Evolutionary conservation across 1,139 yeast species (phyloP).

Genomic region (Ogataea hybrid): DNA sequence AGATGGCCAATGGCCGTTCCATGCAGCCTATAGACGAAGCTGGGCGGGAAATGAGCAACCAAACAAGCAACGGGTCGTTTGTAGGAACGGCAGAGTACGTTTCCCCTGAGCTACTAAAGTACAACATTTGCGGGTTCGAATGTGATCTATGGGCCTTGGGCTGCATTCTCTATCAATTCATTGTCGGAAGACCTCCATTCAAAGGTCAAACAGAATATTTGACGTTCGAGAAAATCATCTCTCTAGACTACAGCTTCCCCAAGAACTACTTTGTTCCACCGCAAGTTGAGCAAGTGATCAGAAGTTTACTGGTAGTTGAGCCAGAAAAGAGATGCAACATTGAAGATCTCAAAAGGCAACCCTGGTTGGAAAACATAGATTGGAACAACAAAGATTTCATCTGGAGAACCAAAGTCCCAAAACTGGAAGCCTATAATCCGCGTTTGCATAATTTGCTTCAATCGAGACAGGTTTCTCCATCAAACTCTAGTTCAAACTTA

Average conservation of each 20-base stretch:
- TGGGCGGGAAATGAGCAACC: constrained; percentile 31
- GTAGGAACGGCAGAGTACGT: constrained; percentile 79
- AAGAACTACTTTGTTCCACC: constrained; percentile 40
- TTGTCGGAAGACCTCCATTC: constrained; percentile 78
- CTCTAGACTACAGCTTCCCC: constrained; percentile 64
- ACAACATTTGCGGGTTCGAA: constrained; percentile 69
- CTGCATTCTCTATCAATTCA: constrained; percentile 72
- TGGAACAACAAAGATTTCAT: constrained; percentile 65
- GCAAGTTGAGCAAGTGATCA: constrained; percentile 49
- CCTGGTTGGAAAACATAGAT: constrained; percentile 65
- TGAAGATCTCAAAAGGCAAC: constrained; percentile 64
- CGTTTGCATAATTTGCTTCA: constrained; percentile 19
- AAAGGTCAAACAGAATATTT: constrained; percentile 74
- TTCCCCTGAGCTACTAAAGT: constrained; percentile 69
- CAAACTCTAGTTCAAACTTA: constrained; percentile 13
- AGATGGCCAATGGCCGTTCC: constrained; percentile 11
- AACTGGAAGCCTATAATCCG: constrained; percentile 66
- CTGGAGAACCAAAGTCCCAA: constrained; percentile 77
- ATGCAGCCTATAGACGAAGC: constrained; percentile 10
- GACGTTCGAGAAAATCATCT: constrained; percentile 67
- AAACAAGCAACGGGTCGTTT: constrained; percentile 62
- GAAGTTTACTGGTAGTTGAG: constrained; percentile 52
- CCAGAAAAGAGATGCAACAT: constrained; percentile 67
- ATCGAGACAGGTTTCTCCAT: constrained; percentile 6
- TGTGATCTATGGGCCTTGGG: constrained; percentile 85